These are phyloP conservation scores for Talaromyces liani DNA, from an alignment of 495 filamentous ascomycete species.

Conservation along the genomic window DNA sequence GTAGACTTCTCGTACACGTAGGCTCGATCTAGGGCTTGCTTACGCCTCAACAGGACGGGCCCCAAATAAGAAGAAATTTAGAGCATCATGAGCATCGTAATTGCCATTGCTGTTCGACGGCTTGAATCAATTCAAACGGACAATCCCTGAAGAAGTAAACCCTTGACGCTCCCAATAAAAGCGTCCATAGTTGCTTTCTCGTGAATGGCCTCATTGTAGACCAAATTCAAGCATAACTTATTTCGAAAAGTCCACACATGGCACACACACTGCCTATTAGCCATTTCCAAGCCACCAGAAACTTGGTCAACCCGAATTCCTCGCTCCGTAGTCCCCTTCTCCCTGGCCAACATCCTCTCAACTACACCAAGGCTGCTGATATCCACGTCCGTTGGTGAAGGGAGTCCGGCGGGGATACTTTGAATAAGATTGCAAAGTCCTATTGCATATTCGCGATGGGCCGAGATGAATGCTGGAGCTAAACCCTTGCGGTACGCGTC, in stretches of 20 bases:
- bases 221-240: constrained; percentile 18
- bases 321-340: constrained; percentile 15
- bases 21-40: no score
- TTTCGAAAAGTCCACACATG: constrained; percentile 23
- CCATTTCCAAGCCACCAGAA: constrained; percentile 17
- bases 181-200: constrained; percentile 11
- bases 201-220: constrained; percentile 27
- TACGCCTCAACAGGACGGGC: not conserved
- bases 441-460: constrained; percentile 22
- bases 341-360: constrained; percentile 17
- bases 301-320: constrained; percentile 16
- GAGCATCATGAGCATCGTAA: not conserved
- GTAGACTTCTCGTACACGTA: no score
- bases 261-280: constrained; percentile 16
- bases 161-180: constrained; percentile 11
- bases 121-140: not conserved
- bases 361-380: constrained; percentile 21
- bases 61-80: not conserved
- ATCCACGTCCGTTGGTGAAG: constrained; percentile 21
- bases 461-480: constrained; percentile 14
- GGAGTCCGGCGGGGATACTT: constrained; percentile 7
- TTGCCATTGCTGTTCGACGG: not conserved
- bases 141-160: not conserved
- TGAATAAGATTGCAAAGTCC: constrained; percentile 10
- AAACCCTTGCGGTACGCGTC: constrained; percentile 18